Base-by-base conservation (phyloP, 2,329 filamentous ascomycete genomes). In the Cladosporium velox region DNA sequence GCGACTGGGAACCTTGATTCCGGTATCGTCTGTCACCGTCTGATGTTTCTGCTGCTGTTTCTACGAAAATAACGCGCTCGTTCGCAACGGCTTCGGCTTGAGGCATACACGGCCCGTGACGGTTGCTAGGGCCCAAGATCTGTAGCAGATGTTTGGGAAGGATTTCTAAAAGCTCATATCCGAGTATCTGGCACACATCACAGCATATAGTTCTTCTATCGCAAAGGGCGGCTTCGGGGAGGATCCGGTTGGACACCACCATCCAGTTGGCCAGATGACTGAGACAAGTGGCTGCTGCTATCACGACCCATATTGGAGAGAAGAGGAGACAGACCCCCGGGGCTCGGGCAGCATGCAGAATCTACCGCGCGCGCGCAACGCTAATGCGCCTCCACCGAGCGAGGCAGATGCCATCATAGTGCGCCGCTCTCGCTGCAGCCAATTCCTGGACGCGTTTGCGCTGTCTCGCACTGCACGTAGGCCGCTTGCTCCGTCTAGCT, bases 381-480 rank as follows among this genome's bases (percentile, higher is more conserved):
- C 57, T 59, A 59, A 59, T 59, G 57, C 57, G 26, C 57, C 57
- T 59, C 26, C 57, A 47, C 57, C 38, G 57, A 41, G 57, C 57
- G 57, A 44, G 35, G 57, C n/a, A 30, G 35, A 47, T 47, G 38
- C 35, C 57, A 44, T 58, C 54, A 58, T 58, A 38, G 57, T 35
- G 57, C 57, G 57, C 35, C 15, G 57, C 24, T 32, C 28, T 26
- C 15, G 55, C 55, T 38, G 55, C 55, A 58, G 57, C 57, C 57
- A 59, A 59, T 59, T 38, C 57, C 34, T 47, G 57, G 34, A 38
- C 57, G 57, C 57, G 34, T 59, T 47, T 35, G 57, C 57, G 11
- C 18, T 59, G 57, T 59, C 55, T 58, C 55, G 26, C 34, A 18
- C 32, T 38, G 55, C 55, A 58, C n/a, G 55, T n/a, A 58, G 34